phyloP scores from a whole-genome alignment of 2,329 filamentous ascomycete genomes.

The Sclerotinia spermophila region DNA sequence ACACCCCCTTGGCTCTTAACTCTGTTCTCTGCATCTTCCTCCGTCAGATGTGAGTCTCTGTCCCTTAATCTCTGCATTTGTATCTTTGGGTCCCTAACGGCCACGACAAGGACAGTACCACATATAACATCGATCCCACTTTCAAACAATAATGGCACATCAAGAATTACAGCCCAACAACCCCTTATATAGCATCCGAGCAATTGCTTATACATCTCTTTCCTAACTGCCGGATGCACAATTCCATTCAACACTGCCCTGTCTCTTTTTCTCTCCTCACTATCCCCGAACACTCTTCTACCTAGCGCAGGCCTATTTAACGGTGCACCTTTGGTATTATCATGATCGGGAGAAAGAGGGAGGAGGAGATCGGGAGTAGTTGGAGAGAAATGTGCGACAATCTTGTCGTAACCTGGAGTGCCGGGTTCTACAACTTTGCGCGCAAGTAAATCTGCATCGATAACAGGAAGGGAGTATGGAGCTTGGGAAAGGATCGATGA shows the following conservation, averaged over 20 bases:
- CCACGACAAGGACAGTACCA: slow-evolving; percentile 82
- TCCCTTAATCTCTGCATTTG: slow-evolving; percentile 78
- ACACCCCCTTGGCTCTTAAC: slow-evolving; percentile 86
- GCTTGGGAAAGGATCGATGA: slow-evolving; percentile 74
- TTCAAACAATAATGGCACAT: slow-evolving; percentile 91
- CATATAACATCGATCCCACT: slow-evolving; percentile 80
- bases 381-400: slow-evolving; percentile 75
- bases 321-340: slow-evolving; percentile 62
- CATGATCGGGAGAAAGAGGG: slow-evolving; percentile 50
- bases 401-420: slow-evolving; percentile 75
- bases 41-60: slow-evolving; percentile 71
- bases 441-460: slow-evolving; percentile 91
- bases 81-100: slow-evolving; percentile 70
- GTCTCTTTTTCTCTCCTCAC: slow-evolving; percentile 65
- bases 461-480: slow-evolving; percentile 82
- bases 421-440: slow-evolving; percentile 94
- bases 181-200: slow-evolving; percentile 70
- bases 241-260: slow-evolving; percentile 79
- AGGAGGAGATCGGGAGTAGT: slow-evolving; percentile 84
- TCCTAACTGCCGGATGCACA: slow-evolving; percentile 85
- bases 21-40: slow-evolving; percentile 83
- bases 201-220: slow-evolving; percentile 74
- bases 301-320: slow-evolving; percentile 86
- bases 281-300: slow-evolving; percentile 78
- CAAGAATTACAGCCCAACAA: slow-evolving; percentile 84